Conservation (phyloP, 352 stramenopile genomes). For the Phytophthora fragariae region DNA sequence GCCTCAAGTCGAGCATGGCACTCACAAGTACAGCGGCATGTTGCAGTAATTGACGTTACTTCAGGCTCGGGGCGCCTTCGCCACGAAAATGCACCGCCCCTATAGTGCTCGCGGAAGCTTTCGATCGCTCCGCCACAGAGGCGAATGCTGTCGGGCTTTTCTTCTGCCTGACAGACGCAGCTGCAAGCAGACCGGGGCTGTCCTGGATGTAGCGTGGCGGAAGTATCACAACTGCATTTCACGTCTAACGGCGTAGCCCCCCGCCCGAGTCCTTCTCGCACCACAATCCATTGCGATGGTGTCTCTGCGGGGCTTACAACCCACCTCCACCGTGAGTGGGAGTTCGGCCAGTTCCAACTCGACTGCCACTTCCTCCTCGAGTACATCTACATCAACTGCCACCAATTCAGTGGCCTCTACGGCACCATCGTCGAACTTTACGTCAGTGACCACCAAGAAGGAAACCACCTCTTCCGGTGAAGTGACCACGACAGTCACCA, state of each 20-base stretch:
- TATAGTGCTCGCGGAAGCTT: slow-evolving; percentile 27
- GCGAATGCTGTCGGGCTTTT: slow-evolving; percentile 30
- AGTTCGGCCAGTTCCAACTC: slow-evolving; percentile 3
- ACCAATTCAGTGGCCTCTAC: neutral
- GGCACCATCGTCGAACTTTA: slow-evolving; percentile 15
- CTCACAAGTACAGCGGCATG: slow-evolving; percentile 32
- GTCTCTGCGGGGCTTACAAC: slow-evolving; percentile 31
- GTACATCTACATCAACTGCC: slow-evolving; percentile 4
- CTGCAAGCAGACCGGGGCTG: slow-evolving; percentile 7
- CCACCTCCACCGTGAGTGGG: slow-evolving; percentile 12
- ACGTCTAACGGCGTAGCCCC: slow-evolving; percentile 55
- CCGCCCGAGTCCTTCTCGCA: slow-evolving; percentile 17
- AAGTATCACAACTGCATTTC: slow-evolving; percentile 43
- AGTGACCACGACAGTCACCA: slow-evolving; percentile 30
- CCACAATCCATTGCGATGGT: slow-evolving; percentile 28
- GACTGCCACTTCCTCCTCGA: neutral
- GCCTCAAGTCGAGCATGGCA: slow-evolving; percentile 31
- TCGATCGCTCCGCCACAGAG: slow-evolving; percentile 22
- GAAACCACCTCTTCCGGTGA: slow-evolving; percentile 22
- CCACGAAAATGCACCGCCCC: slow-evolving; percentile 40
- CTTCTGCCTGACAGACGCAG: slow-evolving; percentile 26
- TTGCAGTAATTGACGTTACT: slow-evolving; percentile 46
- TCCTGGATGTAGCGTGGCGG: slow-evolving; percentile 13
- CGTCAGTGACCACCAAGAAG: slow-evolving; percentile 32
- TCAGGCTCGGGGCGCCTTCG: slow-evolving; percentile 8